Base-by-base conservation (phyloP, 768 basidiomycete genomes). In the Strobilomyces echinocephalus region DNA sequence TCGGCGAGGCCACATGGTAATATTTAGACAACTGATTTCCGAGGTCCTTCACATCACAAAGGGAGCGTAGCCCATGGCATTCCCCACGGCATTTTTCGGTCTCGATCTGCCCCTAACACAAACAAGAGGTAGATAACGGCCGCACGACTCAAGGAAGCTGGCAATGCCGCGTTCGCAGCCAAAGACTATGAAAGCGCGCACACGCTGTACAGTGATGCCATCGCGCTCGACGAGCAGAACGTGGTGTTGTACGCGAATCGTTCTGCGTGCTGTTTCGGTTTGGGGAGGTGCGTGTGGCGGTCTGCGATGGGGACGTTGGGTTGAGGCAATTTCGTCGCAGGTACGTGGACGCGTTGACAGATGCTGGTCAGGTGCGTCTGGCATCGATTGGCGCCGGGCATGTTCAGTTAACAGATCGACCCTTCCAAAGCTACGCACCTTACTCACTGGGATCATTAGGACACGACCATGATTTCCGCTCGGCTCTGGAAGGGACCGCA, bases 141-240 rank as follows among this genome's bases (percentile, higher is more conserved):
- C 4, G 34, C 14, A 35, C 51, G 54, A 21, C 46, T 54, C 50
- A 44, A 48, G 33, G 41, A 39, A 41, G 45, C 34, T 11, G 54
- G 45, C 8, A 42, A 53, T 8, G 40, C 50, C 11, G 18, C 44
- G 9, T 54, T 56, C 3, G n/a, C 16, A 9, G 31, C 43, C 26
- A 53, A 47, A 20, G 40, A 34, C 3, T 43, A 38, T 42, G 35
- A 6, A 2, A 12, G 5, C n/a, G 52, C 55, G 4, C 11, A 49
- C 21, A 46, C 47, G 11, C 48, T 33, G 52, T 45, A 56, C 33
- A 31, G 38, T 14, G 38, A 42, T 14, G 56, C 48, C 14, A 49
- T 46, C 36, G 47, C 36, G 38, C 18, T 49, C 43, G 48, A 49
- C 40, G 43, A 14, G 26, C 21, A 16, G 41, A 56, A 40, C 5